Conservation (phyloP, 108 stramenopile species). For the Mediolabrus comicus region DNA sequence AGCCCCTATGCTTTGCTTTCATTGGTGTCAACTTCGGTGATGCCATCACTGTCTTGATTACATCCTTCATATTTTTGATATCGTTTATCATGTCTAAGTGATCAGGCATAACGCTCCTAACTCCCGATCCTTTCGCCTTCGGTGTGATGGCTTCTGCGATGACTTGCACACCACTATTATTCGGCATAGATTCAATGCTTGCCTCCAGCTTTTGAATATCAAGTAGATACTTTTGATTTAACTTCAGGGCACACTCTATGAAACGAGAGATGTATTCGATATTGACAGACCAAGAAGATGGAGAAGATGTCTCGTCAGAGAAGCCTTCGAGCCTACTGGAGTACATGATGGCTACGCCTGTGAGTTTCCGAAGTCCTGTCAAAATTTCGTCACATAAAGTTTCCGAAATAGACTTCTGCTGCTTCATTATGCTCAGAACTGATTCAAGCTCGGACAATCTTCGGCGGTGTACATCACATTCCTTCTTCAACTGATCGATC, state of each 20-base stretch:
- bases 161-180: neutral
- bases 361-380: slow-evolving; percentile 17
- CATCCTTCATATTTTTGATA: slow-evolving; percentile 36
- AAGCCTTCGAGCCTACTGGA: slow-evolving; percentile 15
- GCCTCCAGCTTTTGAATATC: slow-evolving; percentile 9
- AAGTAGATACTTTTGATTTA: slow-evolving; percentile 16
- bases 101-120: slow-evolving; percentile 1
- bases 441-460: slow-evolving; percentile 19
- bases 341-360: slow-evolving; percentile 2
- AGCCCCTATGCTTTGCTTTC: neutral
- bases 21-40: slow-evolving; percentile 32
- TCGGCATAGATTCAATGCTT: neutral
- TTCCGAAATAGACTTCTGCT: slow-evolving; percentile 23
- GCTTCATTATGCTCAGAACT: slow-evolving; percentile 10
- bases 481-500: slow-evolving; percentile 9
- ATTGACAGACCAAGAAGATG: slow-evolving; percentile 21
- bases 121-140: slow-evolving; percentile 23
- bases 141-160: slow-evolving; percentile 28
- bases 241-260: slow-evolving; percentile 10
- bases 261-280: slow-evolving; percentile 28
- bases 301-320: neutral
- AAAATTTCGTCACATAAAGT: slow-evolving; percentile 5
- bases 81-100: slow-evolving; percentile 20
- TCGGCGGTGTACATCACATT: slow-evolving; percentile 13
- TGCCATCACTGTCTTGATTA: slow-evolving; percentile 13